Evolutionary conservation across 1,284 basidiomycete species (phyloP).

Genomic region (Ganoderma boninense): DNA sequence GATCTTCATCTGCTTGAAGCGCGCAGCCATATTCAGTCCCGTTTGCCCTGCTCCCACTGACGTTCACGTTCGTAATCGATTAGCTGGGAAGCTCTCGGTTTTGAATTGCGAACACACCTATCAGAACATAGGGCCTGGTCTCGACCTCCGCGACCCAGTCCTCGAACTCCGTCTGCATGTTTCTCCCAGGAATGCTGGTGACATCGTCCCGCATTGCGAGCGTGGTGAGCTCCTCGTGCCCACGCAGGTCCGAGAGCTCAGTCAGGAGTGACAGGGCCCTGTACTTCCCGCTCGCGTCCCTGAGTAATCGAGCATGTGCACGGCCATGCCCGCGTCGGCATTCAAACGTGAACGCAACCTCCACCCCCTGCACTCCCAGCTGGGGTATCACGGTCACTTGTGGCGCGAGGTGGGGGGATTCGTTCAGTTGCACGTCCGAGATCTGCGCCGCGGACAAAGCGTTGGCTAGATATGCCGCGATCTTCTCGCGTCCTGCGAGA

Average conservation of each 20-base stretch:
- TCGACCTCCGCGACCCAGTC: conserved; percentile 31
- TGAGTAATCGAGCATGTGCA: conserved; percentile 47
- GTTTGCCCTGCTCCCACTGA: conserved; percentile 63
- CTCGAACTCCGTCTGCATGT: conserved; percentile 24
- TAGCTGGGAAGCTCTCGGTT: not conserved
- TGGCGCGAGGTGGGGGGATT: conserved; percentile 39
- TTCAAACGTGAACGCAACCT: conserved; percentile 50
- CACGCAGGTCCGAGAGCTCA: conserved; percentile 41
- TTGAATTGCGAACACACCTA: not conserved
- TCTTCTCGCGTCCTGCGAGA: conserved; percentile 51
- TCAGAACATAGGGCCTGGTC: conserved; percentile 24
- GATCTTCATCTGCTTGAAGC: conserved; percentile 61
- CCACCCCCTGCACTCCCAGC: conserved; percentile 28
- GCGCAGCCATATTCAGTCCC: conserved; percentile 58
- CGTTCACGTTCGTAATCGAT: not conserved
- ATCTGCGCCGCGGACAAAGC: conserved; percentile 36
- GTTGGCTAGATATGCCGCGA: conserved; percentile 53
- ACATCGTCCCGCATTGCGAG: conserved; percentile 27
- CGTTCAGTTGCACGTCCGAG: conserved; percentile 42
- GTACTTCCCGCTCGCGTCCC: conserved; percentile 19
- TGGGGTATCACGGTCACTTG: conserved; percentile 31
- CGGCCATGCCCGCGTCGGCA: conserved; percentile 47
- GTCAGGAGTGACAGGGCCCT: conserved; percentile 41
- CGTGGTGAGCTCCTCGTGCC: conserved; percentile 40
- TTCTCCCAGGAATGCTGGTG: conserved; percentile 24